Evolutionary conservation across 495 filamentous ascomycete genomes (phyloP).

Genomic region (Xylaria intraflava): DNA sequence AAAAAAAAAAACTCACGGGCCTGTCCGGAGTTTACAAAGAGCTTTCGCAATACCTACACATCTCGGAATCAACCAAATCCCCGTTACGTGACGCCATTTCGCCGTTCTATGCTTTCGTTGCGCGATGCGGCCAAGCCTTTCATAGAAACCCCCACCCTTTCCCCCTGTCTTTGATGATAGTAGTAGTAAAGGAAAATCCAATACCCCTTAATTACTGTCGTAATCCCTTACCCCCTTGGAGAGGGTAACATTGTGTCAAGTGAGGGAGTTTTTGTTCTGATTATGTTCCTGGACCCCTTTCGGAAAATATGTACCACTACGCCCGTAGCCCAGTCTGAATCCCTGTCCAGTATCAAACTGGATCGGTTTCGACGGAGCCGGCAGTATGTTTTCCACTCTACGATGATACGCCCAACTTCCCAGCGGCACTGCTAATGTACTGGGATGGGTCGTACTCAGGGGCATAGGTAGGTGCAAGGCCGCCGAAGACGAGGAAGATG

Average conservation of each 20-base stretch:
- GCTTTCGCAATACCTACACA: background rate
- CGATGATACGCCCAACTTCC: conserved; percentile 37
- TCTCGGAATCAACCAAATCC: conserved; percentile 1
- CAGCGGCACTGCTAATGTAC: conserved; percentile 41
- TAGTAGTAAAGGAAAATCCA: background rate
- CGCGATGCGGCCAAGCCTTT: background rate
- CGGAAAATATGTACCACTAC: no score
- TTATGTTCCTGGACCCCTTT: no score
- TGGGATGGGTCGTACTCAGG: conserved; percentile 41
- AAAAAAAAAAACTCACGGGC: background rate
- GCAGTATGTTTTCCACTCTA: conserved; percentile 5
- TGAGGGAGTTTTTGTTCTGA: no score
- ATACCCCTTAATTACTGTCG: no score
- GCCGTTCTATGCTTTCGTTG: conserved; percentile 5
- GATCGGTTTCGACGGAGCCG: background rate
- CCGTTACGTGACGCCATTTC: conserved; percentile 3
- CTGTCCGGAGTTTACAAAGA: background rate
- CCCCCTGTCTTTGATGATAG: background rate
- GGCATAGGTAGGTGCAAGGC: conserved; percentile 43
- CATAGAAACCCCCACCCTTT: background rate
- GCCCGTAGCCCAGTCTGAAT: no score
- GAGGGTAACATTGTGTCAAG: no score
- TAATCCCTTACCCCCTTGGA: no score
- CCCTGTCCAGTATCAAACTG: background rate
- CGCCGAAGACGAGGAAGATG: conserved; percentile 61